phyloP scores from a whole-genome alignment of 257 asterid genomes.

The Solanum pennellii region DNA sequence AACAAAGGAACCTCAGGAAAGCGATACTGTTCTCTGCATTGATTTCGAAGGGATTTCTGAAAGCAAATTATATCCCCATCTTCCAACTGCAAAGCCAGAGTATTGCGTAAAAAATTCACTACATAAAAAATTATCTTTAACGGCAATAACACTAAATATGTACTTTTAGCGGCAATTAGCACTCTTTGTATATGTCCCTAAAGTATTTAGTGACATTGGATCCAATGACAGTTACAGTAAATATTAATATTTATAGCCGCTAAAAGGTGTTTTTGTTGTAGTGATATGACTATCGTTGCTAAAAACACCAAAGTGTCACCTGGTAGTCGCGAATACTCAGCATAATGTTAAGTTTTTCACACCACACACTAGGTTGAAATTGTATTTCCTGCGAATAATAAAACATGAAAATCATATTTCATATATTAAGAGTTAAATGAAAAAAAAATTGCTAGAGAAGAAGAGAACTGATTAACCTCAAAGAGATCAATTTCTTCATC shows the following conservation, averaged over 20 bases:
- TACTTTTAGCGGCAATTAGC: no score
- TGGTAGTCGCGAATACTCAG: neutral
- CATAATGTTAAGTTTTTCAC: neutral
- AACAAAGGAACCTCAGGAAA: neutral
- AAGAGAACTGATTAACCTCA: neutral
- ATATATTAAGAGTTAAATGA: neutral
- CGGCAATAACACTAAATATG: no score
- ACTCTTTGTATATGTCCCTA: no score
- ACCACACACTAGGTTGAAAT: neutral
- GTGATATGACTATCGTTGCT: neutral
- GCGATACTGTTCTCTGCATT: neutral
- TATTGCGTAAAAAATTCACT: neutral
- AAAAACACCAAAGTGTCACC: neutral
- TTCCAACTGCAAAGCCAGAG: neutral
- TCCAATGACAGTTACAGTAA: no score
- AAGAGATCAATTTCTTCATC: neutral
- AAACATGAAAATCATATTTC: neutral
- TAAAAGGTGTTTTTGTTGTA: no score
- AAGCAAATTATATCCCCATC: neutral
- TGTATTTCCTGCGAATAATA: neutral
- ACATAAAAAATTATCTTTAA: no score
- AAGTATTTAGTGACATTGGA: no score
- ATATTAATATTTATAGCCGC: no score
- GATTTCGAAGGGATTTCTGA: neutral
- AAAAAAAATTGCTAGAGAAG: neutral